A percentile compares a stretch with the other conserved stretches of the same genome.
Evolutionary conservation across 1,284 basidiomycete genomes (phyloP).

Genomic region (Tylopilus sp.): DNA sequence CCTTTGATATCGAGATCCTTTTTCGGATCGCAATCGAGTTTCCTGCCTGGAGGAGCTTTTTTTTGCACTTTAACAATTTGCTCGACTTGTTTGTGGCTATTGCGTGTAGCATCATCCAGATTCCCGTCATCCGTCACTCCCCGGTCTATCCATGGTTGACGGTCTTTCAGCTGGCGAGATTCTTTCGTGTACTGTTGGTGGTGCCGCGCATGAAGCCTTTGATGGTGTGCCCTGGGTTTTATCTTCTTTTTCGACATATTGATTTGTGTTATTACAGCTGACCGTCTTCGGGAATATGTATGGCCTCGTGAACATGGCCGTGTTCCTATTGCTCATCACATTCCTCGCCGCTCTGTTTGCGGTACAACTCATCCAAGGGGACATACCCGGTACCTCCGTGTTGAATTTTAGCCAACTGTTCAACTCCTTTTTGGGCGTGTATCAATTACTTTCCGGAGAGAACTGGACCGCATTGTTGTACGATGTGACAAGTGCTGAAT

Average conservation of each 20-base stretch:
- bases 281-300: conserved; percentile 91
- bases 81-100: conserved; percentile 79
- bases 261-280: conserved; percentile 43
- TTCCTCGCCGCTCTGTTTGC: conserved; percentile 81
- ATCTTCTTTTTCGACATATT: conserved; percentile 1
- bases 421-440: conserved; percentile 86
- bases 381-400: conserved; percentile 50
- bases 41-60: conserved; percentile 82
- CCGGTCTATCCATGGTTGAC: conserved; percentile 86
- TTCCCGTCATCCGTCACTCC: conserved; percentile 70
- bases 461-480: conserved; percentile 91
- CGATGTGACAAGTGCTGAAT: conserved; percentile 59
- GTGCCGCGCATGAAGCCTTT: conserved; percentile 82
- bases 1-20: conserved; percentile 87
- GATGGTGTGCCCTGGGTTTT: conserved; percentile 47
- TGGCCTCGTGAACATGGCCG: conserved; percentile 88
- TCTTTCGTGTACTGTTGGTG: conserved; percentile 90
- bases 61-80: conserved; percentile 65
- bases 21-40: conserved; percentile 70
- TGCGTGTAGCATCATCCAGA: conserved; percentile 77
- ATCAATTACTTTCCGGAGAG: conserved; percentile 91
- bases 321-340: conserved; percentile 89
- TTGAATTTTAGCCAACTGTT: conserved; percentile 89
- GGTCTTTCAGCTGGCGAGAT: conserved; percentile 81
- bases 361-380: conserved; percentile 75